phyloP scores from a whole-genome alignment of 305 asterid species.

The Solanum chacoense region DNA sequence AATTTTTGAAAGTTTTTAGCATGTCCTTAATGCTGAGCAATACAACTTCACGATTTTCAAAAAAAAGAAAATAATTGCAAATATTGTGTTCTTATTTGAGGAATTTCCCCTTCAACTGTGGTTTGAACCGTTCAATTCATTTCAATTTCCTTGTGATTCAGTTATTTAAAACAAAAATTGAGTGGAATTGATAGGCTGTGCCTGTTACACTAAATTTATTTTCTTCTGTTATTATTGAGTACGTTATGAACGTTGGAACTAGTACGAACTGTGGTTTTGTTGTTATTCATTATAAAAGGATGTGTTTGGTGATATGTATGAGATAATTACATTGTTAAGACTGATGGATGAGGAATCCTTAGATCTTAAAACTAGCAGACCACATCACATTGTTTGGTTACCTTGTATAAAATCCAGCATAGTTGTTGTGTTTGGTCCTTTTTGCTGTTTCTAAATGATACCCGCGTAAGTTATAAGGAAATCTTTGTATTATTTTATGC shows the following conservation, averaged over 20 bases:
- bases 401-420: background rate
- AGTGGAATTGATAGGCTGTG: background rate
- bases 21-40: background rate
- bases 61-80: background rate
- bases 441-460: background rate
- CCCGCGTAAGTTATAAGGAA: background rate
- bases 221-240: background rate
- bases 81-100: background rate
- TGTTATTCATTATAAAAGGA: background rate
- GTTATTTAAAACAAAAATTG: background rate
- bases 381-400: background rate
- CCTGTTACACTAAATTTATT: background rate
- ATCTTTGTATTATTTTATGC: background rate
- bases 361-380: background rate
- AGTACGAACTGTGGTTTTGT: background rate
- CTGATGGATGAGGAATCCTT: background rate
- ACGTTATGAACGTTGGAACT: background rate
- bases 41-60: background rate
- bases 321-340: background rate
- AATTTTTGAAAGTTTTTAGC: background rate
- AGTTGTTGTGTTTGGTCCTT: background rate
- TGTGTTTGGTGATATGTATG: background rate
- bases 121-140: background rate
- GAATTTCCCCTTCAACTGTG: background rate
- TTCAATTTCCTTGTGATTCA: background rate